Conservation (phyloP, 805 yeast genomes). For the Clavispora vitiphila region DNA sequence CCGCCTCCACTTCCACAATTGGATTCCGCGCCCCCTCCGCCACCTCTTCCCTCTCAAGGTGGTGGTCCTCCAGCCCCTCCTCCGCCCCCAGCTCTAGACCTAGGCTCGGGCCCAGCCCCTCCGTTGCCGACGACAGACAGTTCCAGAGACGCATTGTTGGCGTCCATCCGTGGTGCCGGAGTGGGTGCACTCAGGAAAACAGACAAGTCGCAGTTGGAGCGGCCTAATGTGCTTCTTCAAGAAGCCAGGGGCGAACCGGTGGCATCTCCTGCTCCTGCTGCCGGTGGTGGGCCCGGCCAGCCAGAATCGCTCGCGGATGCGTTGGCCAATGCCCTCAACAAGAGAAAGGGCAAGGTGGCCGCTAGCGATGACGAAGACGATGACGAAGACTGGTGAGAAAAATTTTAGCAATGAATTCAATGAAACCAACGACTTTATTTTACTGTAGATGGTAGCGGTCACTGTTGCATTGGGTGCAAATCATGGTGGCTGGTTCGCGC, state of each 20-base stretch:
- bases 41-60: constrained; percentile 9
- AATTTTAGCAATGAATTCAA: neutral
- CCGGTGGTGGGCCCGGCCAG: constrained; percentile 37
- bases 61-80: constrained; percentile 26
- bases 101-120: constrained; percentile 6
- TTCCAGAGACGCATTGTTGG: constrained; percentile 75
- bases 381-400: constrained; percentile 43
- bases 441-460: too few species aligned
- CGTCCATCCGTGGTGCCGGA: constrained; percentile 79
- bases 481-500: neutral
- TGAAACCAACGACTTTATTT: neutral
- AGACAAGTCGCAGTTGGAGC: constrained; percentile 79
- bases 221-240: constrained; percentile 66
- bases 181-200: constrained; percentile 64
- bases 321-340: constrained; percentile 76
- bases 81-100: constrained; percentile 7
- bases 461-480: constrained; percentile 1
- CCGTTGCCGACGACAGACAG: constrained; percentile 37
- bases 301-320: constrained; percentile 80
- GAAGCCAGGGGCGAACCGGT: constrained; percentile 64
- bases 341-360: constrained; percentile 77
- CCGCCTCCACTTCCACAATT: constrained; percentile 27
- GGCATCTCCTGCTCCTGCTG: constrained; percentile 34
- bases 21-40: constrained; percentile 15
- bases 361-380: constrained; percentile 82